phyloP scores from a whole-genome alignment of 2,329 filamentous ascomycete genomes.

The Blumeria hordei region DNA sequence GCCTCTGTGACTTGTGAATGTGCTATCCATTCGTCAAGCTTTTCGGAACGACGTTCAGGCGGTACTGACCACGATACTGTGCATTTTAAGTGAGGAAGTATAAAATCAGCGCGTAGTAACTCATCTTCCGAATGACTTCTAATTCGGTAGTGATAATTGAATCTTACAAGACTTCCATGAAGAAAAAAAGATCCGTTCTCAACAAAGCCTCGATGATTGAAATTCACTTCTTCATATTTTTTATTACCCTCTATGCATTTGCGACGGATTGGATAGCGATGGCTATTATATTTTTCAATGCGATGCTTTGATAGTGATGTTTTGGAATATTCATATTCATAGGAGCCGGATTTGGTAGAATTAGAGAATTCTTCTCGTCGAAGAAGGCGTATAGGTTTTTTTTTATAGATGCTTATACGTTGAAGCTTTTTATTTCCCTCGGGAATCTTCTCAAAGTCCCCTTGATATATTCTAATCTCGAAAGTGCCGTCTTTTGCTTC shows the following conservation, averaged over 20 bases:
- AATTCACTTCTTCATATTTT: constrained; percentile 23
- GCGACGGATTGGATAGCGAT: constrained; percentile 20
- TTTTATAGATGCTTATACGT: constrained; percentile 22
- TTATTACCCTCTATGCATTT: constrained; percentile 22
- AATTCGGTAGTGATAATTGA: constrained; percentile 29
- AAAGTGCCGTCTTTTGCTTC: constrained; percentile 5
- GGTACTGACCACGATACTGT: constrained; percentile 29
- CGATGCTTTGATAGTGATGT: constrained; percentile 7
- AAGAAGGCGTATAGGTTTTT: constrained; percentile 21
- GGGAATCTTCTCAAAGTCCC: constrained; percentile 19
- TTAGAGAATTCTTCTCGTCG: constrained; percentile 10
- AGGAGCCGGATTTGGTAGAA: constrained; percentile 20
- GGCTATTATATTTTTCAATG: constrained; percentile 6
- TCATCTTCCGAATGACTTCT: constrained; percentile 28
- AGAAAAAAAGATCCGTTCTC: constrained; percentile 27
- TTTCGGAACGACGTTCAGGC: constrained; percentile 23
- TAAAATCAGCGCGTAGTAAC: constrained; percentile 28
- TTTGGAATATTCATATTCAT: constrained; percentile 23
- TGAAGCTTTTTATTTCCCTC: constrained; percentile 18
- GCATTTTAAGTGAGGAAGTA: constrained; percentile 26
- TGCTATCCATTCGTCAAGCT: constrained; percentile 27
- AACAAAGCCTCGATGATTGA: constrained; percentile 27
- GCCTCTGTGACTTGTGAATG: constrained; percentile 28
- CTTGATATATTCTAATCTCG: constrained; percentile 5
- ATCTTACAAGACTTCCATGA: constrained; percentile 25